Evolutionary conservation across 1,139 yeast species (phyloP), one percentile per base, ranked within the genome.

Genomic region (Taphrina flavorubra): DNA sequence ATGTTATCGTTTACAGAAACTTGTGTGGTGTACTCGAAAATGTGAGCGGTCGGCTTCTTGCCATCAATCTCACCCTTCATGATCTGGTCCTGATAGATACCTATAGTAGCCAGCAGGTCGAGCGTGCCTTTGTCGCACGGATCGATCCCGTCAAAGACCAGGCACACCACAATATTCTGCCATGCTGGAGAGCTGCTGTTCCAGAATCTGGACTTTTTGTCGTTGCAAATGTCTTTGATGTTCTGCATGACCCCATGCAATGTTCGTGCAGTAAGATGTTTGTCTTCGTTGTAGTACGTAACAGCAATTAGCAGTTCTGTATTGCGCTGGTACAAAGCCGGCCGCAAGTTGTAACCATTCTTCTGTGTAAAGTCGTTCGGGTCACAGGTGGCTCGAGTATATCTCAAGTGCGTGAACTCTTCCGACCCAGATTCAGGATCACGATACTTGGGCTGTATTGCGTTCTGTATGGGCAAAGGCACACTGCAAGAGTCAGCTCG

Each of bases 211-310:
- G 82, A 78, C 73, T 86, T 87, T 72, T 86, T 86, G 73, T 92
- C 82, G 40, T 90, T 86, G 74, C 89, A 84, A 74, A 94, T 84
- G 76, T 91, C 94, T 34, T 92, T 88, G 71, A 94, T 87, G 77
- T 94, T 94, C 73, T 90, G 90, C 90, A 94, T 90, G 37, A 92
- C 90, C 57, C 97, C 96, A 77, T 92, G 92, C 81, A 94, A 82
- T 3, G 98, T 92, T 77, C 98, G 85, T 0, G 97, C 94, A 71
- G 95, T 83, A 10, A 96, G 82, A 68, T 84, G 84, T 77, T 92
- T 97, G 78, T 90, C 95, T 79, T 94, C 99, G 76, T 92, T 92
- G 79, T 92, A 94, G 88, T 92, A 90, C 14, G 99, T 94, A 68
- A 94, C 85, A 72, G 97, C 92, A 69, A 94, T 85, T 72, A 94